Conservation (phyloP, 2,329 filamentous ascomycete genomes). For the Claviceps monticola region DNA sequence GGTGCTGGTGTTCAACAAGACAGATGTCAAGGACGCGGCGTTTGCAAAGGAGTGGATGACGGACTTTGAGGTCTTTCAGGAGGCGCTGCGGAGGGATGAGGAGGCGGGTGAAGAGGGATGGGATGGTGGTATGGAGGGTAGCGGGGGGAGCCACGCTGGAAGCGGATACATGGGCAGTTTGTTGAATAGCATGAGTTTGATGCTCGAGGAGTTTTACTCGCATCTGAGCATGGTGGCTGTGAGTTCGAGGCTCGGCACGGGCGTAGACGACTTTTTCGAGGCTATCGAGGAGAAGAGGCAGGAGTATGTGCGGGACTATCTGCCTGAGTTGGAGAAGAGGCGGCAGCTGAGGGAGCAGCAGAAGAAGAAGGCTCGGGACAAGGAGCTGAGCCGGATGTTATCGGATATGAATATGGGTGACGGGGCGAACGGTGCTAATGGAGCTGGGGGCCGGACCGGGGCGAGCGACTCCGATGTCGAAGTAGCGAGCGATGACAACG, state of each 20-base stretch:
- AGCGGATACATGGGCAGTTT: slow-evolving; percentile 94
- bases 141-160: slow-evolving; percentile 54
- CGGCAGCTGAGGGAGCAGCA: slow-evolving; percentile 60
- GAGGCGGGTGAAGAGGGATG: slow-evolving; percentile 62
- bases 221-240: slow-evolving; percentile 89
- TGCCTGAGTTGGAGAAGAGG: slow-evolving; percentile 75
- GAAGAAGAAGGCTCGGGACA: slow-evolving; percentile 58
- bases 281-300: slow-evolving; percentile 75
- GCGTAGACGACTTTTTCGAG: slow-evolving; percentile 85
- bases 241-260: slow-evolving; percentile 81
- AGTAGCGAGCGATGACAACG: slow-evolving; percentile 41
- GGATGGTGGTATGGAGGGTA: slow-evolving; percentile 46
- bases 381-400: slow-evolving; percentile 87
- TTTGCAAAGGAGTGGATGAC: slow-evolving; percentile 99
- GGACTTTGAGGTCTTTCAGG: slow-evolving; percentile 92
- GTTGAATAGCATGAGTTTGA: slow-evolving; percentile 93
- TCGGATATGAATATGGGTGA: slow-evolving; percentile 58
- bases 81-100: slow-evolving; percentile 69
- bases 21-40: slow-evolving; percentile 77
- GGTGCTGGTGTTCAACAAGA: slow-evolving; percentile 99
- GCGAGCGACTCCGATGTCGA: slow-evolving; percentile 33
- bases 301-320: slow-evolving; percentile 84
- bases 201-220: slow-evolving; percentile 95
- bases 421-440: slow-evolving; percentile 13
- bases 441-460: slow-evolving; percentile 13